A percentile compares a stretch with the other conserved stretches of the same genome.
phyloP scores from a whole-genome alignment of 805 yeast species.

The Yamadazyma scolyti region DNA sequence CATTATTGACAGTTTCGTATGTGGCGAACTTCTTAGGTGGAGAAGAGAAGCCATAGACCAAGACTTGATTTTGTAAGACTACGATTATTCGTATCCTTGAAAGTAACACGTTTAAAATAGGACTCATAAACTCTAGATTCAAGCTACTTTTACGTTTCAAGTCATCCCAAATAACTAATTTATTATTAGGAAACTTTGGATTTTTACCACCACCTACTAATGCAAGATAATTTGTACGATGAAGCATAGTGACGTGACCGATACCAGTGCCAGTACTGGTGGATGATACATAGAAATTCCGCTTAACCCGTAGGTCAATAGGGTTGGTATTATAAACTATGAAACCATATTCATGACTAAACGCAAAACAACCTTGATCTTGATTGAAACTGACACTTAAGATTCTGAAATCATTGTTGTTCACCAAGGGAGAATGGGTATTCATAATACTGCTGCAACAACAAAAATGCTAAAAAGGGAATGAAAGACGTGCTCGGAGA shows the following conservation, averaged over 20 bases:
- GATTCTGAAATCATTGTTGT: slow-evolving; percentile 14
- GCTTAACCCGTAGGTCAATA: slow-evolving; percentile 65
- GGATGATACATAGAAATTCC: slow-evolving; percentile 37
- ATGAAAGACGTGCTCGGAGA: no score
- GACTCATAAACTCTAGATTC: slow-evolving; percentile 69
- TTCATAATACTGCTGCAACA: no score
- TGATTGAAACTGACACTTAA: slow-evolving; percentile 75
- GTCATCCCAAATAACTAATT: slow-evolving; percentile 90
- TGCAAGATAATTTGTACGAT: slow-evolving; percentile 86
- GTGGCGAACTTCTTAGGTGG: slow-evolving; percentile 66
- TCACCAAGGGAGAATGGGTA: slow-evolving; percentile 15
- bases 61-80: slow-evolving; percentile 61
- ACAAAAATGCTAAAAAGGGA: no score
- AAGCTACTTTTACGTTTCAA: slow-evolving; percentile 70
- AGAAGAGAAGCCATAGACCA: slow-evolving; percentile 75
- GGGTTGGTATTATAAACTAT: slow-evolving; percentile 86
- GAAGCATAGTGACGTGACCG: slow-evolving; percentile 76
- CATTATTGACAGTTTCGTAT: slow-evolving; percentile 65
- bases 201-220: slow-evolving; percentile 84
- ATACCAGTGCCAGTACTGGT: slow-evolving; percentile 49
- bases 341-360: slow-evolving; percentile 79
- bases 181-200: slow-evolving; percentile 76
- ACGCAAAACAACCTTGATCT: slow-evolving; percentile 85
- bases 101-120: slow-evolving; percentile 68
- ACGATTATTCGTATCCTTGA: slow-evolving; percentile 76